A percentile compares a stretch with the other conserved stretches of the same genome.
Conservation (phyloP, 139 green algal species). For the Medakamo hakoo region DNA sequence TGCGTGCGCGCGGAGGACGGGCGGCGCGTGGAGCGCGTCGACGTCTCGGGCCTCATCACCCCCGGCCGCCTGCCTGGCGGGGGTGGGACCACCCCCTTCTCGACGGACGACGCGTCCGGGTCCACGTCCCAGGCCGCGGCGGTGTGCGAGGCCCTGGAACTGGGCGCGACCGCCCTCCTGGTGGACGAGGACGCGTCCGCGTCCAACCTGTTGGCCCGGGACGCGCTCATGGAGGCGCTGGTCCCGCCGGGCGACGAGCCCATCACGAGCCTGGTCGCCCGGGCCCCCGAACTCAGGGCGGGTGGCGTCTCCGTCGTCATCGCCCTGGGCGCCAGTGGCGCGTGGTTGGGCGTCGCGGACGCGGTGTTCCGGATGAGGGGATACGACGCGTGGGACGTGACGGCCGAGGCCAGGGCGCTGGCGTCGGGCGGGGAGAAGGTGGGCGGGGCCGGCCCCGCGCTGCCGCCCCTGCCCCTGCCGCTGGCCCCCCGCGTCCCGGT, state of each 20-base stretch:
- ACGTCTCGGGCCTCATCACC: conserved; percentile 58
- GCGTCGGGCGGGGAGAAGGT: too few relatives aligned
- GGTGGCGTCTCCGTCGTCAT: conserved; percentile 25
- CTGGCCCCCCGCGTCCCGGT: neutral
- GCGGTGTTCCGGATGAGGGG: conserved; percentile 36
- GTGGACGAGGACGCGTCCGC: conserved; percentile 57
- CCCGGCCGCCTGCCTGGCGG: conserved; percentile 35
- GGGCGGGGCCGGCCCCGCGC: conserved; percentile 12
- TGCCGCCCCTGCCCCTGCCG: neutral
- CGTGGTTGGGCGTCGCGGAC: conserved; percentile 46
- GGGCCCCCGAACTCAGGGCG: conserved; percentile 15
- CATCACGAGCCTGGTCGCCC: conserved; percentile 47
- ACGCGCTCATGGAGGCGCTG: conserved; percentile 45
- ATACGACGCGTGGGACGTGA: conserved; percentile 29
- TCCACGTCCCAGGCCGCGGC: conserved; percentile 36
- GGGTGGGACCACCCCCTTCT: conserved; percentile 28
- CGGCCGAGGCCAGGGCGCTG: conserved; percentile 20
- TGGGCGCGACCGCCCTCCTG: conserved; percentile 23
- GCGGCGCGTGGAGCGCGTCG: conserved; percentile 29
- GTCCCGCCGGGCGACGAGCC: conserved; percentile 35
- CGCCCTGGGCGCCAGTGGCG: conserved; percentile 43
- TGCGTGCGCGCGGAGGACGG: conserved; percentile 58
- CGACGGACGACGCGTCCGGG: conserved; percentile 34
- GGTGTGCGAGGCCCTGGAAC: conserved; percentile 45
- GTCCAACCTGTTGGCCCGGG: conserved; percentile 58